Evolutionary conservation across 805 yeast species (phyloP).

Genomic region (Ogataea parapolymorpha): DNA sequence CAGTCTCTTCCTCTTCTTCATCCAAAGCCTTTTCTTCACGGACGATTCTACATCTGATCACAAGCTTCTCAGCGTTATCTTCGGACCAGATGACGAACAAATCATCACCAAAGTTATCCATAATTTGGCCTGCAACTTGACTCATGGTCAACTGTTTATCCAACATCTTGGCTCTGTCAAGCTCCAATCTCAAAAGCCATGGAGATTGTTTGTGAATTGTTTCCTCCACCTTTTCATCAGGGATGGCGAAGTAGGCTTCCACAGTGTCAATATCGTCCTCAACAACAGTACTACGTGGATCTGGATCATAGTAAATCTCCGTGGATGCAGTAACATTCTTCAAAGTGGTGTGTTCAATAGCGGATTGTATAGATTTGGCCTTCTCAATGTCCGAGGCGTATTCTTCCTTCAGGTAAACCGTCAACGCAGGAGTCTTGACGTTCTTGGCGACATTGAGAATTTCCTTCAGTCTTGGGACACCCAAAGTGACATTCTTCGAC

Average conservation of each 20-base stretch:
- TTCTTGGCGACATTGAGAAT: conserved; percentile 97
- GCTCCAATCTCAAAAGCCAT: conserved; percentile 93
- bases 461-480: conserved; percentile 97
- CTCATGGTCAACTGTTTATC: conserved; percentile 98
- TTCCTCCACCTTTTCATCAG: conserved; percentile 96
- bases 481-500: conserved; percentile 91
- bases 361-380: conserved; percentile 94
- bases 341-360: conserved; percentile 93
- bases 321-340: conserved; percentile 96
- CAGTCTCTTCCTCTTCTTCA: conserved; percentile 93
- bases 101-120: conserved; percentile 90
- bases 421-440: conserved; percentile 98
- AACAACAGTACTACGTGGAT: conserved; percentile 94
- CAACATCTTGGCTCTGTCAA: conserved; percentile 98
- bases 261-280: conserved; percentile 97
- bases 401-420: conserved; percentile 83
- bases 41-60: conserved; percentile 96
- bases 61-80: conserved; percentile 95
- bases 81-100: conserved; percentile 98
- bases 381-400: conserved; percentile 84
- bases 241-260: conserved; percentile 94
- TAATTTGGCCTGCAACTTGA: conserved; percentile 94
- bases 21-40: conserved; percentile 93
- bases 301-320: conserved; percentile 96
- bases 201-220: conserved; percentile 94